Evolutionary conservation across 768 basidiomycete species (phyloP).

Genomic region (Mycena vulgaris): DNA sequence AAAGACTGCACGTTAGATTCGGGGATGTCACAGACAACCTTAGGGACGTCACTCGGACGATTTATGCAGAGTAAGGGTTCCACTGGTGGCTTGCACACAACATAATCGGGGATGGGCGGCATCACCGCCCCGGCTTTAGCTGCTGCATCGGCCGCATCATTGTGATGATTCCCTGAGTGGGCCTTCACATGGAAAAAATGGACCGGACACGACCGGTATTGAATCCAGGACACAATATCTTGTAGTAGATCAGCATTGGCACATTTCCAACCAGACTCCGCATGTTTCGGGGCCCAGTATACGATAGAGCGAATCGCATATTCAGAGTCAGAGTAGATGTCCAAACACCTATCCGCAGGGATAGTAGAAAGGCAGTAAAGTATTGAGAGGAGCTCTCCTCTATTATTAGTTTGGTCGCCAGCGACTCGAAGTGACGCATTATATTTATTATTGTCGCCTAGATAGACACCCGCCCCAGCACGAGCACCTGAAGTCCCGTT

Average conservation of each 20-base stretch:
- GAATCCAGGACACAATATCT: constrained; percentile 3
- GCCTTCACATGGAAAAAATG: not conserved
- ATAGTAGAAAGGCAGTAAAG: not conserved
- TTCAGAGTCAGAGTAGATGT: not conserved
- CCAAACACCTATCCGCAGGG: not conserved
- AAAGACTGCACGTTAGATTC: too few species aligned
- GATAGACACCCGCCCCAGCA: constrained; percentile 18
- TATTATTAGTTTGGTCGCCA: constrained; percentile 34
- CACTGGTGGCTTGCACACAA: not conserved
- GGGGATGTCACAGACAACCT: too few species aligned
- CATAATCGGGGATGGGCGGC: not conserved
- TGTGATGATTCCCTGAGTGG: not conserved
- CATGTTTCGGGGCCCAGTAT: not conserved
- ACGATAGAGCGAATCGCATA: not conserved
- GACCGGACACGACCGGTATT: not conserved
- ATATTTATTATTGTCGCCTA: not conserved
- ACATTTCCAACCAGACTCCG: not conserved
- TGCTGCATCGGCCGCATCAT: not conserved
- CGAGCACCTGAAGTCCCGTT: not conserved
- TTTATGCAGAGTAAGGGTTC: too few species aligned
- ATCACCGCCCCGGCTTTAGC: not conserved
- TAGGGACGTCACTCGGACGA: too few species aligned
- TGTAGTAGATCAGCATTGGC: not conserved
- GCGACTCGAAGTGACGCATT: constrained; percentile 1
- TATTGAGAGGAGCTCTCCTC: constrained; percentile 37